Evolutionary conservation across 805 yeast genomes (phyloP).

Genomic region (Sugiyamaella qingdaonensis): DNA sequence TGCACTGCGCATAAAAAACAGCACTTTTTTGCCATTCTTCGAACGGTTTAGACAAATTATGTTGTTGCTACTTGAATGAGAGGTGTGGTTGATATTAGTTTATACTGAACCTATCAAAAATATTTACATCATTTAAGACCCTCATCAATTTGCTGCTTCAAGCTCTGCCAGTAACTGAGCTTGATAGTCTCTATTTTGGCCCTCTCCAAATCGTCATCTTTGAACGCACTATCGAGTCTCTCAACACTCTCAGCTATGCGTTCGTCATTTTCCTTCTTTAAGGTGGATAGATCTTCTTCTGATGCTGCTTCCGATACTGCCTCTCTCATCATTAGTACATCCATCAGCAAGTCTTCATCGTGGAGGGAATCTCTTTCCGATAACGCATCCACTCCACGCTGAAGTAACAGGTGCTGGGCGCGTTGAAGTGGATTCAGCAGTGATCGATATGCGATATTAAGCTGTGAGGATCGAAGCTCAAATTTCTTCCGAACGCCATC

Average conservation of each 20-base stretch:
- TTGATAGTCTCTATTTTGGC: conserved; percentile 66
- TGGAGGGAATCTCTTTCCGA: conserved; percentile 42
- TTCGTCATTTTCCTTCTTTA: conserved; percentile 53
- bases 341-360: conserved; percentile 55
- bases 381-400: conserved; percentile 52
- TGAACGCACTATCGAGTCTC: conserved; percentile 46
- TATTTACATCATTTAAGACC: not conserved
- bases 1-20: too few species aligned
- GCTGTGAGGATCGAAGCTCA: conserved; percentile 44
- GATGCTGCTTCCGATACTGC: conserved; percentile 60
- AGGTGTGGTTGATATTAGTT: not conserved
- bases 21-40: too few species aligned
- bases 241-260: conserved; percentile 48
- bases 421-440: conserved; percentile 66
- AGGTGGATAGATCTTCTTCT: conserved; percentile 51
- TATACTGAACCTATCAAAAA: not conserved
- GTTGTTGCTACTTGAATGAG: too few species aligned
- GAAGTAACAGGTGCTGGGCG: conserved; percentile 53
- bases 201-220: conserved; percentile 45
- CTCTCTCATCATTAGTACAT: conserved; percentile 82
- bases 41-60: too few species aligned
- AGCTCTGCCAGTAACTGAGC: conserved; percentile 80
- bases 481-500: conserved; percentile 22
- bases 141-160: conserved; percentile 62
- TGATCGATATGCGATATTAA: conserved; percentile 76